Base-by-base conservation (phyloP, 805 yeast species). In the Wickerhamiella vanderwaltii region DNA sequence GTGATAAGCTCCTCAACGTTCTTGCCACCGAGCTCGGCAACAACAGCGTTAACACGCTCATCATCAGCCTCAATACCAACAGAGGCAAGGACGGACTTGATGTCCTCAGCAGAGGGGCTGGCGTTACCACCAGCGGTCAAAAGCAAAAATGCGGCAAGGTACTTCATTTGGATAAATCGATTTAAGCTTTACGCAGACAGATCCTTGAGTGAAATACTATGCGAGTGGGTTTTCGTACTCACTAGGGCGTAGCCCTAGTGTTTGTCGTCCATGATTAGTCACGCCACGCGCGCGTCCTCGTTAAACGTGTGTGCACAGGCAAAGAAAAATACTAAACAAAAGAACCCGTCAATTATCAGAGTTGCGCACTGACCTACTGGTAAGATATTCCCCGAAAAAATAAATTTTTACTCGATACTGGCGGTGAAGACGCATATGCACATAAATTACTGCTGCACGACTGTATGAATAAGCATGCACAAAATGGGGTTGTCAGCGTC, bases 81-180 rank as follows among this genome's bases (percentile, higher is more conserved):
- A 46, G 97, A 72, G 65, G 83, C 80, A 65, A 91, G 78, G 62
- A 91, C 80, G 58, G 79, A 61, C 70, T 83, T 72, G 75, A 91
- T 75, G 69, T 85, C 88, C 63, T 81, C 77, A 59, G 94, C 93
- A 58, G 94, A 73, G 71, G 98, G 97, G 61, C 91, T 64, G 66
- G 86, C 67, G 75, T 77, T 79, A 68, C 97, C 98, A 71, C 95
- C 95, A 68, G 91, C 86, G 73, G 80, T 86, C 71, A 91, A 79
- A 73, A 88, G 81, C 71, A 91, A 81, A 77, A 91, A 91, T 71
- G 98, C 97, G 73, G 98, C 98, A 73, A 91, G 81, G 79, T 88
- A 88, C 83, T 86, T 91, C 96, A 86, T 58, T 47, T 46, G 57
- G 54, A 59, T 55, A 53, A 56, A 55, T 56, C 60, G 43, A 53